Evolutionary conservation across 345 rosid species (phyloP).

Genomic region (Murraya paniculata): DNA sequence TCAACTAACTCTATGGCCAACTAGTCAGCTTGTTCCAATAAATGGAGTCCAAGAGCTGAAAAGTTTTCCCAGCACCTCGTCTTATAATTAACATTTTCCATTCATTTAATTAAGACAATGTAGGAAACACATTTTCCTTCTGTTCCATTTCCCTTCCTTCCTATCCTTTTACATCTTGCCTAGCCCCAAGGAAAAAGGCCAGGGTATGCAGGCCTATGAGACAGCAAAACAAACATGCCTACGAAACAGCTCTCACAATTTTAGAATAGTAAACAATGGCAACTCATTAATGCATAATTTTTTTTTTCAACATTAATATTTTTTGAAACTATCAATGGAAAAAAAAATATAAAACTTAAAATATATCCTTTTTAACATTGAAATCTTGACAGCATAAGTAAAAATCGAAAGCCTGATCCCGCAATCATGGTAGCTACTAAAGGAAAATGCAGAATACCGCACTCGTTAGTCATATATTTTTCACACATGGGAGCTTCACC

Average conservation of each 20-base stretch:
- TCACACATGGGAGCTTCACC: background rate
- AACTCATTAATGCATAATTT: background rate
- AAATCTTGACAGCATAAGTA: background rate
- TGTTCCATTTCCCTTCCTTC: background rate
- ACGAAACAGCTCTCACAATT: background rate
- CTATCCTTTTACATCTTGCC: background rate
- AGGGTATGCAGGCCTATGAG: background rate
- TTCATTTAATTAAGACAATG: background rate
- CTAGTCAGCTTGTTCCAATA: background rate
- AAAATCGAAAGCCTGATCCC: background rate
- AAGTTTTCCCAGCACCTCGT: background rate
- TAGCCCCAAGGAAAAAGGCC: background rate
- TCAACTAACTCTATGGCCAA: background rate
- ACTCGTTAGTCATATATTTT: background rate
- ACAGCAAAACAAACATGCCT: background rate
- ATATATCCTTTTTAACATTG: background rate
- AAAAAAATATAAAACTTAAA: background rate
- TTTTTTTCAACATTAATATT: background rate
- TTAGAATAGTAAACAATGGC: background rate
- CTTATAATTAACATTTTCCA: background rate
- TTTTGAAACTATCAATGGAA: background rate
- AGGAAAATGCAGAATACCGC: background rate
- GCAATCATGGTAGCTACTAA: background rate
- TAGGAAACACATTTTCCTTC: background rate
- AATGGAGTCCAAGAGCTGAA: background rate